Base-by-base conservation (phyloP, 805 yeast species). In the Candida insectalens region DNA sequence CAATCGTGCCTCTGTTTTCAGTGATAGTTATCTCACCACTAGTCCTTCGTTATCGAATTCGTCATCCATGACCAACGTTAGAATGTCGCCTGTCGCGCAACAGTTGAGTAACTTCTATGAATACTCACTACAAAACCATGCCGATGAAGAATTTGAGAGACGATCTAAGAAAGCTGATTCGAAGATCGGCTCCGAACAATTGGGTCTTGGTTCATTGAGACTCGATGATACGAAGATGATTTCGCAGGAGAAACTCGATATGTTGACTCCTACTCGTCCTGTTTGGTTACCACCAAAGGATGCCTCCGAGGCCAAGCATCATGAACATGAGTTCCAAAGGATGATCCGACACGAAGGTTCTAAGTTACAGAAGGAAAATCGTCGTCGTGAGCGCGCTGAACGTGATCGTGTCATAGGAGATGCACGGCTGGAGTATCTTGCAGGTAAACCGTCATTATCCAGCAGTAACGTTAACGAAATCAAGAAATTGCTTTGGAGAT, bases 271-370 rank as follows among this genome's bases (percentile, higher is more conserved):
- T 29, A 69, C 84, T 1, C 63, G 88, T 43, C 88, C 88, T 3
- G 67, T 74, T 32, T 75, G 83, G 70, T 51, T 77, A 29, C 88
- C 88, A 5, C 85, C 85, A 5, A 79, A 79, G 49, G 59, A 63
- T 26, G 47, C 57, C 3, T 50, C 47, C 9, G 88, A 79, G 46
- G 65, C 65, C 27, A 50, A 58, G 22, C 62, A 62, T 36, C 88
- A 79, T 46, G 76, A 74, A 43, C 61, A 57, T 31, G 77, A 77
- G 46, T 66, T 77, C 36, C 57, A 65, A 25, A 46, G 48, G 16
- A 44, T 62, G 36, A 51, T 62, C 14, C 55, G 59, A 14, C 39
- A 46, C 16, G 53, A 61, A 4, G 62, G 63, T 1, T 44, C 46
- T 29, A 42, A 45, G 19, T 38, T 58, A 13, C 49, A 55, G 30